Evolutionary conservation across 495 filamentous ascomycete species (phyloP), one percentile per base, ranked within the genome.

Genomic region (Letharia lupina): DNA sequence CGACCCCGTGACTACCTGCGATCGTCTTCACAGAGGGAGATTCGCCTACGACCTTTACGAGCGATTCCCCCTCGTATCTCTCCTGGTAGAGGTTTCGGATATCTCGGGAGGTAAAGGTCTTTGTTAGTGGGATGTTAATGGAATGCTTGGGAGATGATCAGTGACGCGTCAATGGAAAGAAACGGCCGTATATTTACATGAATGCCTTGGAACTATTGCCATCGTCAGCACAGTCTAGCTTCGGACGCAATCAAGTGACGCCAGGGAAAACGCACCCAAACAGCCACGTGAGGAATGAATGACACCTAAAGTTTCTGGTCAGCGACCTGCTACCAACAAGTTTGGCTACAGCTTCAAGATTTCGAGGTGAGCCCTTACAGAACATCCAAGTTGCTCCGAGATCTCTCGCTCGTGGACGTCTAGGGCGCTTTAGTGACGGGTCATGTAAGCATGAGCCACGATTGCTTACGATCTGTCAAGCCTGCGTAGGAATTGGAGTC

Each of bases 371-470:
- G 6, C 0, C 18, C 52, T 18, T 56, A 56, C 52, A 20, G 52
- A 56, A 35, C 52, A 81, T 56, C 90, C 90, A 13, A 98, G 83
- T 75, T 93, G 93, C 57, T 75, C 70, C 72, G 84, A 87, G 67
- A 98, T 93, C 77, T 98, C 94, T 63, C 85, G 84, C 82, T 98
- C 94, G 77, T 98, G 94, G 69, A 98, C 91, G 81, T 98, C 52
- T 56, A 18, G 6, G 4, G 18, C 28, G 28, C 28, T 35, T 56
- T 16, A 56, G 52, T 35, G 23, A 56, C 15, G 0, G 13, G 2
- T 3, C 12, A 35, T 35, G 5, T 56, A 35, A 35, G 23, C 31
- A 35, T 56, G 13, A 16, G 28, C 15, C 28, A 56, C 4, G 28
- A 56, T 18, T 35, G 11, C 52, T 56, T 35, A 56, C 52, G 94